phyloP scores from a whole-genome alignment of 192 early-diverging fungal genomes.

The Gorgonomyces haynaldii region DNA sequence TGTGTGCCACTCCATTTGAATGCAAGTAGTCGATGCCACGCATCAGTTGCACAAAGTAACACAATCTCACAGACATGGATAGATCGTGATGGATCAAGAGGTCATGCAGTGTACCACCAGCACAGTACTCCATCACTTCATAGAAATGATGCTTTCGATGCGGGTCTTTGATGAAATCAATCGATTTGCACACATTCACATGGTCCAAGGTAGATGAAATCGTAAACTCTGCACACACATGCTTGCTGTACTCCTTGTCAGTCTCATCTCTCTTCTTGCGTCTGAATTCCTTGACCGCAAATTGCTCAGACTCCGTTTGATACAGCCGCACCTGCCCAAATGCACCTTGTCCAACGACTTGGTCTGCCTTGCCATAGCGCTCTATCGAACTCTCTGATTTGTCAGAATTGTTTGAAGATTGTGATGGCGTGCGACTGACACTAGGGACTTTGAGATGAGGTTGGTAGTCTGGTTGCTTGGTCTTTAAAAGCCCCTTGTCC shows the following conservation, averaged over 20 bases:
- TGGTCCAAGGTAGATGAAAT: constrained; percentile 84
- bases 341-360: constrained; percentile 72
- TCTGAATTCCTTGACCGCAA: constrained; percentile 87
- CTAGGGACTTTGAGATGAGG: too few relatives aligned
- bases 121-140: constrained; percentile 85
- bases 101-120: constrained; percentile 80
- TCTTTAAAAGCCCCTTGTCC: too few relatives aligned
- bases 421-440: too few relatives aligned
- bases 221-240: constrained; percentile 86
- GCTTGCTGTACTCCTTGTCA: constrained; percentile 81
- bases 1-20: constrained; percentile 36
- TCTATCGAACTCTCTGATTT: too few relatives aligned
- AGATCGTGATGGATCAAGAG: constrained; percentile 63
- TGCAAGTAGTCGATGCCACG: constrained; percentile 41
- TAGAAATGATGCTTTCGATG: constrained; percentile 40
- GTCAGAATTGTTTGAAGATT: too few relatives aligned
- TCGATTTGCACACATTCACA: constrained; percentile 77
- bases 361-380: constrained; percentile 71
- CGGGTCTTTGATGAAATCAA: constrained; percentile 90
- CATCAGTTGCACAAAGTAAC: constrained; percentile 43
- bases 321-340: constrained; percentile 79
- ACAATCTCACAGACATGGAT: too few relatives aligned
- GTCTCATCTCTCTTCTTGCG: constrained; percentile 71
- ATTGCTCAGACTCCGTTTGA: constrained; percentile 47
- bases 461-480: too few relatives aligned